Evolutionary conservation across 768 basidiomycete species (phyloP), one percentile per base, ranked within the genome.

Genomic region (Favolaschia claudopus): DNA sequence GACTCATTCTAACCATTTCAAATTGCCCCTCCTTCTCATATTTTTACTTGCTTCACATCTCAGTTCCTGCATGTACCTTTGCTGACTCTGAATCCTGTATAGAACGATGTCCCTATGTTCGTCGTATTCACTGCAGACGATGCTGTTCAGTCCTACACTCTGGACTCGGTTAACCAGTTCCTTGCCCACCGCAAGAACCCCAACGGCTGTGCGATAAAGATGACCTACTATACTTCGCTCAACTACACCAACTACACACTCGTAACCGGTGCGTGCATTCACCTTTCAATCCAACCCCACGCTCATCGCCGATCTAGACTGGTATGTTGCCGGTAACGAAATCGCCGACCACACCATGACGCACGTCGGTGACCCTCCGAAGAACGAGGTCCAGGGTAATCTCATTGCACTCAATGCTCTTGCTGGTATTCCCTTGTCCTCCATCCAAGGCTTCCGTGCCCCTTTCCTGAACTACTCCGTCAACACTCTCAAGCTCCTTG

Each of bases 241-340:
- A 81, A 81, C 49, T 92, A 85, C 72, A 92, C 90, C 17, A 91
- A 92, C 70, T 89, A 87, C 70, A 85, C 87, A 1, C 81, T 90
- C 48, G 87, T 91, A 39, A 91, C 82, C n/a, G 79, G 80, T 79
- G 43, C 25, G 71, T 71, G 19, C n/a, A 22, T 29, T 37, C 33
- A 19, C 14, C 28, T 51, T 19, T 20, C 32, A 20, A 36, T 43
- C 13, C 7, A 47, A 31, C 32, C 37, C 34, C 50, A 53, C 43
- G 34, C 52, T 37, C 29, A 48, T 48, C 14, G 31, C 48, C 29
- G 57, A 12, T 77, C n/a, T n/a, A 76, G 89, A 91, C 70, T 91
- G 88, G 89, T 92, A 77, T 71, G 89, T 91, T 25, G 88, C 86
- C 7, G 91, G 91, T n/a, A 92, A 92, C 69, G 91, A 93, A 70